Base-by-base conservation (phyloP, 352 stramenopile species). In the Phytopythium ostracodes region DNA sequence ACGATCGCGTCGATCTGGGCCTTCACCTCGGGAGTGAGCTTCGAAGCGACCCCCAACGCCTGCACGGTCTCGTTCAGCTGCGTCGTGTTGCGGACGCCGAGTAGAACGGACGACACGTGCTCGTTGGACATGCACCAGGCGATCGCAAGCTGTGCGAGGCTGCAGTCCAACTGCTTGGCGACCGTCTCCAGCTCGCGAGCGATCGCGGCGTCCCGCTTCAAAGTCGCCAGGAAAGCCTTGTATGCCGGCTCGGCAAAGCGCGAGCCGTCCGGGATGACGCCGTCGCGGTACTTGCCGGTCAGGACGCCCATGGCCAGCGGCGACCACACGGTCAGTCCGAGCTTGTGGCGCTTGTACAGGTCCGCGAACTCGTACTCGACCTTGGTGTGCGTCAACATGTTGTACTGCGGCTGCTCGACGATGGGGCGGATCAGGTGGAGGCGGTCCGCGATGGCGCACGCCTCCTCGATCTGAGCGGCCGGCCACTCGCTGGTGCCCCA, bases 1-100 rank as follows among this genome's bases (percentile, higher is more conserved):
- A 69, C 49, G 44, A 80, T 75, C 52, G 70, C 66, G 22, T 86
- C 77, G 53, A 87, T 85, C 55, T 69, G 47, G 3, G 33, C 60
- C 63, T 86, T 84, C 38, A 84, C 42, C 12, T 79, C 66, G 0
- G 69, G 66, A 0, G 79, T 89, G n/a, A 89, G 24, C 63, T 81
- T 77, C 20, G 18, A 14, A 8, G 76, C 17, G 17, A 87, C 50
- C 12, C 62, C 51, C 25, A 86, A 47, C 17, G 75, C 71, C 25
- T 72, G 66, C 24, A 90, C 20, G 63, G 89, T 90, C 36, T 89
- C 72, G n/a, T 81, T 67, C 11, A 89, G 57, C 62, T 89, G 80
- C 9, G 56, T 33, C 24, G 51, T 6, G 9, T 66, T 56, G 29
- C 74, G 79, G 4, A 70, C 86, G 15, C 77, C 79, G 25, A 82